These are phyloP conservation scores for Erodium chrysanthum DNA, from an alignment of 441 rosid species.

Conservation along the genomic window DNA sequence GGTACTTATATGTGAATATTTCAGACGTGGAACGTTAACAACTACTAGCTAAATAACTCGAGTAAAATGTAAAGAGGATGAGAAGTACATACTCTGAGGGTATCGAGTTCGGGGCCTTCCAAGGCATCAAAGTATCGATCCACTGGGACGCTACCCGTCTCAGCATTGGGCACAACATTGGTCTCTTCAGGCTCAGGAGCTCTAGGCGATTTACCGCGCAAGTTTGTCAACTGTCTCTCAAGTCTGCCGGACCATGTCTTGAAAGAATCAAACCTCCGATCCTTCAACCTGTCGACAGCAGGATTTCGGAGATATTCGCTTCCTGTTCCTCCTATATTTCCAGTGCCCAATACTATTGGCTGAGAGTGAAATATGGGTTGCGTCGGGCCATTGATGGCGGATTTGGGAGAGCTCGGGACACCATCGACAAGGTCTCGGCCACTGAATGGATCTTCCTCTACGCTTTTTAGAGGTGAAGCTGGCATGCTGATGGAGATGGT, in stretches of 20 bases:
- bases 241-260: constrained; percentile 81
- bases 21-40: too few species aligned
- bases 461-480: constrained; percentile 24
- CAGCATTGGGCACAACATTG: constrained; percentile 17
- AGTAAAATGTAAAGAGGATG: not conserved
- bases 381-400: constrained; percentile 10
- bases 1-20: too few species aligned
- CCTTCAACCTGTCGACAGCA: constrained; percentile 32
- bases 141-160: constrained; percentile 43
- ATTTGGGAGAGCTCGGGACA: constrained; percentile 1
- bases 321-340: too few species aligned
- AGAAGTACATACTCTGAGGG: constrained; percentile 44
- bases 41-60: too few species aligned
- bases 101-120: constrained; percentile 79
- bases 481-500: constrained; percentile 55
- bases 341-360: constrained; percentile 29
- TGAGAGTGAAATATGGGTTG: constrained; percentile 39
- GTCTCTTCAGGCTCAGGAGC: constrained; percentile 20
- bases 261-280: constrained; percentile 58
- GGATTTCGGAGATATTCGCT: constrained; percentile 12
- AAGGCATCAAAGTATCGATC: constrained; percentile 71
- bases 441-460: not conserved
- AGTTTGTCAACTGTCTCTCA: constrained; percentile 49
- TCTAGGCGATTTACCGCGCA: constrained; percentile 40
- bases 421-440: not conserved